phyloP scores from a whole-genome alignment of 2,329 filamentous ascomycete species.

The Sordariomycetes sp. region DNA sequence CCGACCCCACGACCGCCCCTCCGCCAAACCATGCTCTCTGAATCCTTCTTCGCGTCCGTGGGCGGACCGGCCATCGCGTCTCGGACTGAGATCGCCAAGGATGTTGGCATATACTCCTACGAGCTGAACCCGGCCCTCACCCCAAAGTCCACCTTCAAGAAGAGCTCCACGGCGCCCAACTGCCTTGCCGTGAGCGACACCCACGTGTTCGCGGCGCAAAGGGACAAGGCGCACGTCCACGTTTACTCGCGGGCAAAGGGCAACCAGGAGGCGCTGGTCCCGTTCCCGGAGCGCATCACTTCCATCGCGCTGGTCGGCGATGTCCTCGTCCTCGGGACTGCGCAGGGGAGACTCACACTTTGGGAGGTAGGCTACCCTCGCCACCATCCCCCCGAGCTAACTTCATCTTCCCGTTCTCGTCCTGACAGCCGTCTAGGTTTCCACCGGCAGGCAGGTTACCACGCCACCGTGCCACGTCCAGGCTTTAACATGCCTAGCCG shows the following conservation, averaged over 20 bases:
- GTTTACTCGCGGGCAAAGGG: constrained; percentile 77
- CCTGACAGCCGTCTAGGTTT: constrained; percentile 34
- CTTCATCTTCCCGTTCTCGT: constrained; percentile 1
- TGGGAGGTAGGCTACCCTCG: constrained; percentile 64
- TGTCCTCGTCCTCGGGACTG: constrained; percentile 68
- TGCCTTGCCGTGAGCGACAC: constrained; percentile 67
- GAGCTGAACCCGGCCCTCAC: constrained; percentile 64
- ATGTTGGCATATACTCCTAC: constrained; percentile 79
- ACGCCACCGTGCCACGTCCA: constrained; percentile 71
- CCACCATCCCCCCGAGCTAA: constrained; percentile 7
- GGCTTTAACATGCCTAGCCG: constrained; percentile 61
- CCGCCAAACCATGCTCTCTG: constrained; percentile 35
- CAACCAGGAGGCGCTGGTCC: constrained; percentile 77
- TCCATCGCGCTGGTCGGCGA: constrained; percentile 61
- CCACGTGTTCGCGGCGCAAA: constrained; percentile 84
- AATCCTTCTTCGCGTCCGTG: constrained; percentile 46
- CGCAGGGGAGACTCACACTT: constrained; percentile 71
- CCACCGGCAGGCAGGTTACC: constrained; percentile 62
- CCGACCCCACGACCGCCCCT: not conserved
- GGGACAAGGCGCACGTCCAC: constrained; percentile 83
- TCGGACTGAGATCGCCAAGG: constrained; percentile 54
- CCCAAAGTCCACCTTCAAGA: constrained; percentile 77
- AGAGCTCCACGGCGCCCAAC: constrained; percentile 69
- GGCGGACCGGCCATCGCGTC: constrained; percentile 43
- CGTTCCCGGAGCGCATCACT: constrained; percentile 77